Evolutionary conservation across 768 basidiomycete species (phyloP).

Genomic region (Crassisporium funariophilum): DNA sequence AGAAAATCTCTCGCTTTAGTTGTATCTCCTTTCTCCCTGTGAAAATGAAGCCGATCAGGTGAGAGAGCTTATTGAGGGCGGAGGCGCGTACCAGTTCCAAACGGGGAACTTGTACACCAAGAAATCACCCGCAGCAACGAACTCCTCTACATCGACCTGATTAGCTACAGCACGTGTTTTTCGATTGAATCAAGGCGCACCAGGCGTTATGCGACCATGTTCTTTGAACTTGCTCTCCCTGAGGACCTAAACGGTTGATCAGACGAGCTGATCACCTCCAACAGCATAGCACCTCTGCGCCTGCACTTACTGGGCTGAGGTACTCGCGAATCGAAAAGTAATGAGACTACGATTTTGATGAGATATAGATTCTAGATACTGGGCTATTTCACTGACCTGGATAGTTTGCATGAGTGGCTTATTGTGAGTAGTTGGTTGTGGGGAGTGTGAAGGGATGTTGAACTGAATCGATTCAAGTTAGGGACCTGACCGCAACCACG

Average conservation of each 20-base stretch:
- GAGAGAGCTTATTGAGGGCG: background rate
- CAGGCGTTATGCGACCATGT: slow-evolving; percentile 93
- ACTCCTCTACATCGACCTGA: slow-evolving; percentile 71
- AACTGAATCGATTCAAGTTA: slow-evolving; percentile 32
- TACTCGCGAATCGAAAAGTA: slow-evolving; percentile 94
- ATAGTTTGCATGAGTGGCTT: slow-evolving; percentile 40
- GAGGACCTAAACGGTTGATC: slow-evolving; percentile 69
- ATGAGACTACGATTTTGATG: slow-evolving; percentile 62
- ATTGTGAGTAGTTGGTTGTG: slow-evolving; percentile 19
- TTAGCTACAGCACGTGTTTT: slow-evolving; percentile 15
- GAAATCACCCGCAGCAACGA: slow-evolving; percentile 97
- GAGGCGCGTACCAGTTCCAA: slow-evolving; percentile 82
- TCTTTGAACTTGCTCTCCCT: slow-evolving; percentile 99
- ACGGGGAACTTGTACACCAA: slow-evolving; percentile 97
- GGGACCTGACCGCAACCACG: slow-evolving; percentile 27
- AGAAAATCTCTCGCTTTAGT: slow-evolving; percentile 88
- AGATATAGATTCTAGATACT: background rate
- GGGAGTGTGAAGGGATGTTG: slow-evolving; percentile 17
- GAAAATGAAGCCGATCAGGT: slow-evolving; percentile 3
- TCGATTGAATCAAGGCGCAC: slow-evolving; percentile 41
- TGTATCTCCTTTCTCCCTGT: slow-evolving; percentile 91
- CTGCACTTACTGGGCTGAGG: slow-evolving; percentile 73
- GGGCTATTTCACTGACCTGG: slow-evolving; percentile 30
- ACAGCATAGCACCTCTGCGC: slow-evolving; percentile 2
- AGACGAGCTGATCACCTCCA: slow-evolving; percentile 22